Evolutionary conservation across 106 monocot genomes (phyloP).

Genomic region (Vanilla planifolia): DNA sequence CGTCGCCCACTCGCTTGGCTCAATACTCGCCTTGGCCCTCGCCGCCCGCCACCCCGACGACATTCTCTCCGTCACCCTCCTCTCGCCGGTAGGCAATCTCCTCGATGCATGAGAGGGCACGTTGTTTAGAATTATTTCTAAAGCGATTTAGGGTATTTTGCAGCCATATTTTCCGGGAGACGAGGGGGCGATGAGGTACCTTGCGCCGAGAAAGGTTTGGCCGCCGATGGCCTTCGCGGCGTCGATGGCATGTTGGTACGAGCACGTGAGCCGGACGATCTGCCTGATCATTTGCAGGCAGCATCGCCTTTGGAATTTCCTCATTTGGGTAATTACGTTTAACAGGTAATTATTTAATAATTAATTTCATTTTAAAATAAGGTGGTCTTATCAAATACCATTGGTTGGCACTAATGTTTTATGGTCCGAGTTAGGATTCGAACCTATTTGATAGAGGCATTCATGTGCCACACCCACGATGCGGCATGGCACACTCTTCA

Average conservation of each 20-base stretch:
- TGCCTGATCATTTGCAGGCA: constrained; percentile 84
- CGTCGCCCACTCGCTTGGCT: constrained; percentile 89
- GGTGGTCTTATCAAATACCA: no score
- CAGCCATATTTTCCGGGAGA: constrained; percentile 79
- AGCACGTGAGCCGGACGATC: constrained; percentile 86
- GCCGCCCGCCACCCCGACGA: constrained; percentile 65
- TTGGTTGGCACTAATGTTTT: no score
- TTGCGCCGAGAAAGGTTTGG: constrained; percentile 85
- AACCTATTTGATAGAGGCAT: no score
- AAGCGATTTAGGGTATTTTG: not conserved
- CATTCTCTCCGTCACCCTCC: constrained; percentile 65
- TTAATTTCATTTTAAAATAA: no score
- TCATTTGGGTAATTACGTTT: constrained; percentile 34
- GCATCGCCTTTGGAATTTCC: constrained; percentile 63
- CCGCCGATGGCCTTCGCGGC: constrained; percentile 73
- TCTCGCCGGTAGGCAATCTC: constrained; percentile 53
- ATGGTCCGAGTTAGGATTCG: no score
- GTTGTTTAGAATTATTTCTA: not conserved
- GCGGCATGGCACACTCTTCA: no score
- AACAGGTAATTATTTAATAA: constrained; percentile 35
- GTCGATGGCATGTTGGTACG: constrained; percentile 89
- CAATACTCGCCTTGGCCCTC: constrained; percentile 69
- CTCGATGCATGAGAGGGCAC: not conserved
- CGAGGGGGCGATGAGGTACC: constrained; percentile 49
- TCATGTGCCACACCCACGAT: no score